A percentile compares a stretch with the other conserved stretches of the same genome.
phyloP scores from a whole-genome alignment of 257 asterid genomes.

The Solanum chiquidenum region DNA sequence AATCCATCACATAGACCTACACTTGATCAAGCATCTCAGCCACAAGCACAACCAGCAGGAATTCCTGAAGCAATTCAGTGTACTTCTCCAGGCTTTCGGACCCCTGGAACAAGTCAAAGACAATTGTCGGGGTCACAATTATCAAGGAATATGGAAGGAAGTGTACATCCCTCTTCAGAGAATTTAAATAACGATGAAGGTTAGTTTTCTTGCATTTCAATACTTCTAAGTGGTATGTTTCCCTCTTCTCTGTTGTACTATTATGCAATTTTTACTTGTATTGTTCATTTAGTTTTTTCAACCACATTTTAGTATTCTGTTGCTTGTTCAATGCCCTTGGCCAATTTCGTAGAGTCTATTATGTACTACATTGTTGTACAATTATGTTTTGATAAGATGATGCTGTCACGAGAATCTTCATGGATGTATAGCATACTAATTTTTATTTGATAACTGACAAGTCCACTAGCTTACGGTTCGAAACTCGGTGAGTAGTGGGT shows the following conservation, averaged over 20 bases:
- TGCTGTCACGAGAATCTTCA: background rate
- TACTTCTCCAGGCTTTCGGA: background rate
- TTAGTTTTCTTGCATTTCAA: background rate
- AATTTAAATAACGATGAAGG: background rate
- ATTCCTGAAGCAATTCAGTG: background rate
- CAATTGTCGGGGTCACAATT: background rate
- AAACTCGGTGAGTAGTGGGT: background rate
- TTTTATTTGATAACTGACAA: background rate
- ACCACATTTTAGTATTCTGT: background rate
- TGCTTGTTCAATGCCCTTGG: background rate
- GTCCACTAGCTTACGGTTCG: background rate
- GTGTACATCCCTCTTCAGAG: background rate
- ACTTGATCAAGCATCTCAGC: background rate
- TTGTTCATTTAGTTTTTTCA: background rate
- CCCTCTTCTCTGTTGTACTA: background rate
- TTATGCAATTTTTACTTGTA: background rate
- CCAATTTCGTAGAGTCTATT: background rate
- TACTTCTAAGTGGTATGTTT: background rate
- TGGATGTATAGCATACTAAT: background rate
- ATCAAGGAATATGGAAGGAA: background rate
- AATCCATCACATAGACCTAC: background rate
- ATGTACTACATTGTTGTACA: background rate
- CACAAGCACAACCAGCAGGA: background rate
- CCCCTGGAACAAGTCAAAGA: background rate
- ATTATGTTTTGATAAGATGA: background rate